Base-by-base conservation (phyloP, 23 red algal species). In the Agarophyton chilense region DNA sequence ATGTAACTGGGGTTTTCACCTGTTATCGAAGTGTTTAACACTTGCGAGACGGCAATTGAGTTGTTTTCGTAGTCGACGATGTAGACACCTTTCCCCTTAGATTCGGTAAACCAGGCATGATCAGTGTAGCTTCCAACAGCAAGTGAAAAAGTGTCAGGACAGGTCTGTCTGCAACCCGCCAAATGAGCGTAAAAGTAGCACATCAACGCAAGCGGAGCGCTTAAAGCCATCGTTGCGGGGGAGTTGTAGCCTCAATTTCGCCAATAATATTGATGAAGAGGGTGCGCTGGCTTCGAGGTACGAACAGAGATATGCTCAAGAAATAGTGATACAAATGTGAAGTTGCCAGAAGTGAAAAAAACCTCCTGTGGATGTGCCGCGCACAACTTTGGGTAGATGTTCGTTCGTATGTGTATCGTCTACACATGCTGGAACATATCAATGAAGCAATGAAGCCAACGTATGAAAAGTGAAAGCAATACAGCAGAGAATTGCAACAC, bases 1-100 rank as follows among this genome's bases (percentile, higher is more conserved):
- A 89, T 60, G 24, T 78, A 89, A 28, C 52, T 78, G 24, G 85
- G 85, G 57, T 89, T 89, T 11, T 74, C 67, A 32, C 85, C 85
- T 29, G 82, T 72, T 32, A 87, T 17, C 11, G 79, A 49, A 2
- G 68, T 74, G 24, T 74, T 74, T 1, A 74, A 39, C 68, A 74
- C 68, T 74, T 49, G 68, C 19, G 68, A 74, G 43, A 49, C 43
- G 7, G 68, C 43, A 7, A 74, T 12, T 46, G 38, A 46, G 68
- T 49, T 49, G 68, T 74, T 74, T 14, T 29, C 11, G 43, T 74
- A 74, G 68, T 74, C 68, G 18, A 74, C 68, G 43, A 74, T 1
- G 41, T 43, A 74, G 10, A 74, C 68, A 24, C 68, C 68, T 49
- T 74, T 25, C 4, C 68, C 68, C 18, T 74, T 74, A 10, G 68